Evolutionary conservation across 768 basidiomycete genomes (phyloP).

Genomic region (Mycena maculata): DNA sequence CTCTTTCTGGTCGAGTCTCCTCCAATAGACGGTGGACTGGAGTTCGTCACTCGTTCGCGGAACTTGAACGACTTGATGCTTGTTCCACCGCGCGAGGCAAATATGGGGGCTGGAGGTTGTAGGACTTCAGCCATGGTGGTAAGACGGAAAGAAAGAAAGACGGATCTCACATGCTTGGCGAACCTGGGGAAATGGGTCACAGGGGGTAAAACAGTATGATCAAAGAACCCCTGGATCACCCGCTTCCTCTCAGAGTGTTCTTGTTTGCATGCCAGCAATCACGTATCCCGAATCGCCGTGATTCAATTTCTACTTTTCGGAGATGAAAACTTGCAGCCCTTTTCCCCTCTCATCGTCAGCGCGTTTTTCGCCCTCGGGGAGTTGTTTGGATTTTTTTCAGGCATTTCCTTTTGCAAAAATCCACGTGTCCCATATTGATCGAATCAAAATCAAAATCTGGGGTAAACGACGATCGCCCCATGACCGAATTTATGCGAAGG

Average conservation of each 20-base stretch:
- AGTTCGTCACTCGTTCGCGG: constrained; percentile 16
- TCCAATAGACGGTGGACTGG: constrained; percentile 28
- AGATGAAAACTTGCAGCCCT: no score
- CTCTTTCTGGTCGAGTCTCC: constrained; percentile 27
- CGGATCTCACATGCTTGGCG: background rate
- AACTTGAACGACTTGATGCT: constrained; percentile 27
- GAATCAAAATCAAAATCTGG: no score
- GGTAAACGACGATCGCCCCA: no score
- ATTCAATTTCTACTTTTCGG: no score
- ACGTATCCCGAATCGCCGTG: background rate
- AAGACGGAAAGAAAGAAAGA: background rate
- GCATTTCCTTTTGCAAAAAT: no score
- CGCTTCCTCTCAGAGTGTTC: background rate
- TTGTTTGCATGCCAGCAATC: background rate
- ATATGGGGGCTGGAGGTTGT: constrained; percentile 12
- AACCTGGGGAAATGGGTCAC: constrained; percentile 9
- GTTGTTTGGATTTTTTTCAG: no score
- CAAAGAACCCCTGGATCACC: background rate
- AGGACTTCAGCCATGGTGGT: constrained; percentile 24
- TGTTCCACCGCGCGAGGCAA: constrained; percentile 24
- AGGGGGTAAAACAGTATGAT: background rate
- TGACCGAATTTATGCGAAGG: no score
- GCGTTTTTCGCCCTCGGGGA: no score
- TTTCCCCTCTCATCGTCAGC: no score
- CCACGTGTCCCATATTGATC: no score